Evolutionary conservation across 2,329 filamentous ascomycete species (phyloP).

Genomic region (Fusarium continuum): DNA sequence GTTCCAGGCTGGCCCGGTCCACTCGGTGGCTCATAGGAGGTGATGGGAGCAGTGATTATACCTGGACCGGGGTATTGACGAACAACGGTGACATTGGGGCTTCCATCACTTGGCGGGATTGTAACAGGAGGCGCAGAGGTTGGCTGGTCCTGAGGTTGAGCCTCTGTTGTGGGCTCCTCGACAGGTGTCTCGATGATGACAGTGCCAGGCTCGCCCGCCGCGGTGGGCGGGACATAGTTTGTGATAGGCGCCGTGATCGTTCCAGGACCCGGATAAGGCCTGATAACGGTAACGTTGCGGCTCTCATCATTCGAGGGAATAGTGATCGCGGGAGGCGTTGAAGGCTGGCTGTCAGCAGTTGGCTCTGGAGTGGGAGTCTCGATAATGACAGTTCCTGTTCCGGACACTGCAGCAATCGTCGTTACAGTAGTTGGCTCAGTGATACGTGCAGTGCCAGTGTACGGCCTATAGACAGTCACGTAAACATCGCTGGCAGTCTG

Average conservation of each 20-base stretch:
- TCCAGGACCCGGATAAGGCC: conserved; percentile 8
- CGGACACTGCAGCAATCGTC: conserved; percentile 9
- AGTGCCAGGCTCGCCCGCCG: conserved; percentile 8
- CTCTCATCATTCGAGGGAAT: conserved; percentile 12
- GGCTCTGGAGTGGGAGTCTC: conserved; percentile 17
- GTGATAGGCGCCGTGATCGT: conserved; percentile 3
- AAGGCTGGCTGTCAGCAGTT: background rate
- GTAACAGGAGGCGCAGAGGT: conserved; percentile 14
- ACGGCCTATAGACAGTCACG: conserved; percentile 10
- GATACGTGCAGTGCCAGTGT: conserved; percentile 3
- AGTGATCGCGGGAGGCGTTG: background rate
- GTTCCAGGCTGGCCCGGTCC: conserved; percentile 16
- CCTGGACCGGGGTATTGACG: conserved; percentile 21
- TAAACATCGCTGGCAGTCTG: conserved; percentile 5
- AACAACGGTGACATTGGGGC: conserved; percentile 22
- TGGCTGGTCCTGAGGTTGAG: background rate
- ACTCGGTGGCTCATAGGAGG: conserved; percentile 20
- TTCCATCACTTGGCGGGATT: conserved; percentile 13
- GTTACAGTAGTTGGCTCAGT: conserved; percentile 10
- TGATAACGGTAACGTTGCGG: conserved; percentile 14
- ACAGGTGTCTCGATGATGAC: conserved; percentile 14
- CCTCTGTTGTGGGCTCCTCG: background rate
- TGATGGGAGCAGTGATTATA: conserved; percentile 21
- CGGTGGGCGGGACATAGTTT: background rate
- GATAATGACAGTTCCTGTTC: conserved; percentile 21